phyloP scores from a whole-genome alignment of 73 alveolate species.

The Stentor coeruleus region DNA sequence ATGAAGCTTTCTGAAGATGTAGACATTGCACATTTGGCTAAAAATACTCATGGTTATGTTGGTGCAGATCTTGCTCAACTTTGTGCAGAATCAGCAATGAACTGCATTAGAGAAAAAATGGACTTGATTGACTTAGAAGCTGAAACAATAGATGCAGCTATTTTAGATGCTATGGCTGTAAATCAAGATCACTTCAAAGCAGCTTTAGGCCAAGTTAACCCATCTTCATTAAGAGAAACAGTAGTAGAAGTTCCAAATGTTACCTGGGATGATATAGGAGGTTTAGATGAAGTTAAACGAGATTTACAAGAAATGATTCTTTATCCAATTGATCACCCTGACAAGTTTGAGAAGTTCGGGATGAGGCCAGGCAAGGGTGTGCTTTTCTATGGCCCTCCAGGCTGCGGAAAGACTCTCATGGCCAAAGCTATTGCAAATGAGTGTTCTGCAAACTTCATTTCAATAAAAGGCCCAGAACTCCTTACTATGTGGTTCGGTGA shows the following conservation, averaged over 20 bases:
- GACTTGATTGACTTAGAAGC: slow-evolving; percentile 89
- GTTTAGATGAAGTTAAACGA: slow-evolving; percentile 75
- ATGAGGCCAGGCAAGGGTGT: slow-evolving; percentile 57
- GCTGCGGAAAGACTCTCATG: slow-evolving; percentile 84
- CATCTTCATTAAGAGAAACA: slow-evolving; percentile 78
- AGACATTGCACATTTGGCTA: slow-evolving; percentile 85
- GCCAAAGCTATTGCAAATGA: slow-evolving; percentile 95
- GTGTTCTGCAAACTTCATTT: slow-evolving; percentile 71
- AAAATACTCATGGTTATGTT: slow-evolving; percentile 85
- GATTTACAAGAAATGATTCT: slow-evolving; percentile 68
- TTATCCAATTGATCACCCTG: slow-evolving; percentile 72
- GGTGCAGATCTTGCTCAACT: slow-evolving; percentile 85
- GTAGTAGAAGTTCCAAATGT: slow-evolving; percentile 96
- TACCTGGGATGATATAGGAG: slow-evolving; percentile 92
- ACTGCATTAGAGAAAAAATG: slow-evolving; percentile 94
- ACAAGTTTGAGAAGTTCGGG: slow-evolving; percentile 56
- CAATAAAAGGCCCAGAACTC: slow-evolving; percentile 79
- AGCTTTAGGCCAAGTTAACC: slow-evolving; percentile 87
- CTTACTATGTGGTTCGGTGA: slow-evolving; percentile 84
- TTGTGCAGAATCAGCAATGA: slow-evolving; percentile 88
- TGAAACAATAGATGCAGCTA: slow-evolving; percentile 81
- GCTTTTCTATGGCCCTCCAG: slow-evolving; percentile 77
- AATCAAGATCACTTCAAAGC: slow-evolving; percentile 95
- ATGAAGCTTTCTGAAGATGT: slow-evolving; percentile 97
- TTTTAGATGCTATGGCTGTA: slow-evolving; percentile 93